Percentiles rank a stretch among this genome's conserved stretches.
Evolutionary conservation across 2,329 filamentous ascomycete species (phyloP).

Genomic region (Claviceps purpurea): DNA sequence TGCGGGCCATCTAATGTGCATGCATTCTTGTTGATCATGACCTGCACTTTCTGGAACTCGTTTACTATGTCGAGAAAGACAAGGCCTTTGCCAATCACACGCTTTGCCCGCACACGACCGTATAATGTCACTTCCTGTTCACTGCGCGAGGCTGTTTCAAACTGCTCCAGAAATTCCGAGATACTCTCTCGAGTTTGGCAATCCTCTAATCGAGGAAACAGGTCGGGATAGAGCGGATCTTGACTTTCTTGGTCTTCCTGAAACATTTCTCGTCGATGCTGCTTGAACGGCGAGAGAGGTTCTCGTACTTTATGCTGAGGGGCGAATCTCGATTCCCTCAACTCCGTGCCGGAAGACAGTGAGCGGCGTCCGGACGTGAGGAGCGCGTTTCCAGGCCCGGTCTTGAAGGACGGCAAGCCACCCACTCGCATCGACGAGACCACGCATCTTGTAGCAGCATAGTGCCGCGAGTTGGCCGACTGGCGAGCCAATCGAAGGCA

Average conservation of each 20-base stretch:
- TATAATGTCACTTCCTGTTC: conserved; percentile 18
- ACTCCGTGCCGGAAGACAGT: conserved; percentile 10
- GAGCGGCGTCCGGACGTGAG: conserved; percentile 4
- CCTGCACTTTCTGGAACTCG: conserved; percentile 59
- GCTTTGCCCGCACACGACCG: conserved; percentile 62
- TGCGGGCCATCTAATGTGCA: conserved; percentile 22
- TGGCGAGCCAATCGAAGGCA: conserved; percentile 23
- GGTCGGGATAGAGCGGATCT: conserved; percentile 21
- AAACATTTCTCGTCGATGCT: conserved; percentile 20
- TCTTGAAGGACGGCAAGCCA: not conserved
- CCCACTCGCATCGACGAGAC: conserved; percentile 1
- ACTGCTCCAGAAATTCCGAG: too few species aligned
- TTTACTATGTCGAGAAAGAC: conserved; percentile 73
- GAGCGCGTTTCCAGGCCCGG: not conserved
- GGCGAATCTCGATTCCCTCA: conserved; percentile 7
- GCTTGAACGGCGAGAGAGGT: conserved; percentile 22
- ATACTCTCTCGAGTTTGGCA: conserved; percentile 1
- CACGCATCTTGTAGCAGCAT: conserved; percentile 2
- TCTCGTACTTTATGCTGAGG: conserved; percentile 11
- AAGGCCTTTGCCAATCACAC: conserved; percentile 61
- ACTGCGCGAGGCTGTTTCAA: conserved; percentile 18
- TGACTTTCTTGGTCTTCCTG: conserved; percentile 19
- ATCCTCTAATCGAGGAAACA: conserved; percentile 22
- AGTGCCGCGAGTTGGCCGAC: conserved; percentile 9
- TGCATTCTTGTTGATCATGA: conserved; percentile 56